phyloP scores from a whole-genome alignment of 768 basidiomycete species.

The Lentinula boryana region DNA sequence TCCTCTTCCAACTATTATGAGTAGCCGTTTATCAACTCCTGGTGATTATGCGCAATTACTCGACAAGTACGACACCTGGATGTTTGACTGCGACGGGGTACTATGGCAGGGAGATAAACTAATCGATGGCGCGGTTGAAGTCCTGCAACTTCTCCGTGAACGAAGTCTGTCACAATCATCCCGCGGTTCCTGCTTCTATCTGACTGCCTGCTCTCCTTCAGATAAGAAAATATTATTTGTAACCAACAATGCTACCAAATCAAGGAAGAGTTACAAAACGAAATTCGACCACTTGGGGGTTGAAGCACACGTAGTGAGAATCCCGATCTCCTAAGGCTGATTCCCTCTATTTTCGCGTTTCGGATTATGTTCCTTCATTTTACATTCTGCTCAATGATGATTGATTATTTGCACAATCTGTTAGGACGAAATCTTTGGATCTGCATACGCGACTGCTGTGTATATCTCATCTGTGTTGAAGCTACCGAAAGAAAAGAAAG shows the following conservation, averaged over 20 bases:
- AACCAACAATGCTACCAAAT: constrained; percentile 97
- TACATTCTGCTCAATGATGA: background rate
- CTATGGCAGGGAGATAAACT: constrained; percentile 83
- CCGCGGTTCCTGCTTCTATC: background rate
- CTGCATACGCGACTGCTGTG: constrained; percentile 80
- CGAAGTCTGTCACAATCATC: constrained; percentile 45
- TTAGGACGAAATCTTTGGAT: constrained; percentile 96
- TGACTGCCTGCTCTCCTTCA: constrained; percentile 19
- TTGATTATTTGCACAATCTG: background rate
- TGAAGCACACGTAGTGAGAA: constrained; percentile 74
- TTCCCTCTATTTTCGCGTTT: background rate
- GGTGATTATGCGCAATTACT: constrained; percentile 22
- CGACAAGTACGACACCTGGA: constrained; percentile 83
- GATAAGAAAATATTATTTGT: constrained; percentile 88
- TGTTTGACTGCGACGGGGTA: constrained; percentile 96
- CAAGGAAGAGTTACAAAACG: constrained; percentile 76
- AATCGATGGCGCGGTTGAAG: constrained; percentile 74
- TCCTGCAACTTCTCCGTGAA: constrained; percentile 64
- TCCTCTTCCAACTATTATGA: background rate
- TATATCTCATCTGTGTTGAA: constrained; percentile 87
- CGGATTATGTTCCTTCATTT: background rate
- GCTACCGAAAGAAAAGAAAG: constrained; percentile 86
- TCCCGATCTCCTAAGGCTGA: too few relatives aligned
- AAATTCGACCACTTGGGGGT: constrained; percentile 92
- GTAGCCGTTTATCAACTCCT: background rate